Evolutionary conservation across 352 stramenopile species (phyloP).

Genomic region (Blastocystis hominis): DNA sequence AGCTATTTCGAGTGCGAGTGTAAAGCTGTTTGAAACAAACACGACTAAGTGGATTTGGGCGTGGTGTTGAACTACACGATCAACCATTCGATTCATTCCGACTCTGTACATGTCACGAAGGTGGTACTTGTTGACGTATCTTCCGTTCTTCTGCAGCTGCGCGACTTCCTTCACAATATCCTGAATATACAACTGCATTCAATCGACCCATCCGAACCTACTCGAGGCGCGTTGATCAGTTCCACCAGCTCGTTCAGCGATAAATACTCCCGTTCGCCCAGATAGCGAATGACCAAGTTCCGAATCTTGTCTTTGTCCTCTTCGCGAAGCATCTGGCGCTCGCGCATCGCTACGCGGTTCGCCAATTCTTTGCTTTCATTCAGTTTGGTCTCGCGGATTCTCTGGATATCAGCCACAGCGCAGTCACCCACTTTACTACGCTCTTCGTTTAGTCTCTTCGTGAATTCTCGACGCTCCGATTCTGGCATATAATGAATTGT

Average conservation of each 20-base stretch:
- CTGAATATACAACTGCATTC: background rate
- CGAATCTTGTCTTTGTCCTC: background rate
- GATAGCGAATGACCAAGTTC: background rate
- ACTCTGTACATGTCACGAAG: background rate
- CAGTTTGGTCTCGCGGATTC: background rate
- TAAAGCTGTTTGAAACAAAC: background rate
- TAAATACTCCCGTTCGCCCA: background rate
- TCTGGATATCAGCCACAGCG: background rate
- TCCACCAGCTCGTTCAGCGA: background rate
- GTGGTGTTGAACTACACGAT: background rate
- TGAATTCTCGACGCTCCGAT: background rate
- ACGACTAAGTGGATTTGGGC: background rate
- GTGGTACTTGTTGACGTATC: background rate
- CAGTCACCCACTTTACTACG: background rate
- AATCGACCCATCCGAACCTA: background rate
- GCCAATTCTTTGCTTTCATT: background rate
- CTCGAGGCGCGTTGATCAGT: background rate
- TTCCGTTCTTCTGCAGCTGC: background rate
- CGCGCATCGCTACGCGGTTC: background rate
- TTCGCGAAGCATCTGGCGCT: background rate
- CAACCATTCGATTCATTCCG: background rate
- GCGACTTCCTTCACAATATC: background rate
- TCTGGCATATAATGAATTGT: conserved; percentile 1
- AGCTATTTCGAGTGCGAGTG: conserved; percentile 19
- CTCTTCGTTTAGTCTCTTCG: background rate